phyloP scores from a whole-genome alignment of 305 asterid species.

The Fraxinus velutina region DNA sequence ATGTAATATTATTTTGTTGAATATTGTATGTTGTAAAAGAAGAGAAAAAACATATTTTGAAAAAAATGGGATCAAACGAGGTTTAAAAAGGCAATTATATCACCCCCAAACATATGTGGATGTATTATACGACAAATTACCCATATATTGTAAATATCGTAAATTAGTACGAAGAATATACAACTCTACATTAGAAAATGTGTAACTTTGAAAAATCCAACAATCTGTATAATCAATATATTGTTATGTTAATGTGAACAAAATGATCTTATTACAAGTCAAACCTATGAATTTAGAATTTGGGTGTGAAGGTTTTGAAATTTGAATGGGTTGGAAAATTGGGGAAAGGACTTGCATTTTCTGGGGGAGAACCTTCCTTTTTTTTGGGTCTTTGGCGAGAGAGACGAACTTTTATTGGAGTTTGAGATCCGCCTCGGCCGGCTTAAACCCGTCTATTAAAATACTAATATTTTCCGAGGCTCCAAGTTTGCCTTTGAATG shows the following conservation, averaged over 20 bases:
- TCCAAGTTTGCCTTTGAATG: conserved; percentile 22
- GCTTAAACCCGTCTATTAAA: conserved; percentile 28
- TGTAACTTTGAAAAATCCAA: neutral
- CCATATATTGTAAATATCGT: neutral
- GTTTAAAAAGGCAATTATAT: no score
- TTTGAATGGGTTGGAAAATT: conserved; percentile 20
- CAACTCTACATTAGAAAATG: neutral
- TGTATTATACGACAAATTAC: neutral
- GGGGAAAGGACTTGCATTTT: conserved; percentile 34
- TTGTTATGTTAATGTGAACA: neutral
- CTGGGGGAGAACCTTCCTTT: neutral
- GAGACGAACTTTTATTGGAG: conserved; percentile 25
- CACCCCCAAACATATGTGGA: neutral
- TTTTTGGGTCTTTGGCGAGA: conserved; percentile 19
- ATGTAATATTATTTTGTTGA: no score
- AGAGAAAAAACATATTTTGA: no score
- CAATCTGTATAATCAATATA: neutral
- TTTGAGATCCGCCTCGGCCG: conserved; percentile 33
- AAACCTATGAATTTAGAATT: neutral
- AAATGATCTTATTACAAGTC: neutral
- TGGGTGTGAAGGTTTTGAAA: conserved; percentile 14
- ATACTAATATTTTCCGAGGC: neutral
- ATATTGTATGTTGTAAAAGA: neutral
- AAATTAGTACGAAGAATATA: neutral
- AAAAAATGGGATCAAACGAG: no score